A percentile compares a stretch with the other conserved stretches of the same genome.
Evolutionary conservation across 2,329 filamentous ascomycete genomes (phyloP).

Genomic region (Teratosphaeria nubilosa): DNA sequence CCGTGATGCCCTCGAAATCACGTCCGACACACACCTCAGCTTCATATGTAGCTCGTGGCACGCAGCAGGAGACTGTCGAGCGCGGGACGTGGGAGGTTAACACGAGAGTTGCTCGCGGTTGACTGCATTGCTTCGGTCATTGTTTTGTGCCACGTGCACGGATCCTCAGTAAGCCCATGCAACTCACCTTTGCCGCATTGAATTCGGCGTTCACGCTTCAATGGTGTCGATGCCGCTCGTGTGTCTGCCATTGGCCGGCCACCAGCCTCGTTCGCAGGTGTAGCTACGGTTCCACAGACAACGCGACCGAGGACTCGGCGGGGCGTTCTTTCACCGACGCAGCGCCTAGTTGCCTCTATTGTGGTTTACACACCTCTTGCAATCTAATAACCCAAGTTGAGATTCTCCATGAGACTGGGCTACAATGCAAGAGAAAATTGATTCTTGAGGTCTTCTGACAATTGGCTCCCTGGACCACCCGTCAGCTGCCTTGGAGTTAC

Average conservation of each 20-base stretch:
- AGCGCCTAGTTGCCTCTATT: not conserved
- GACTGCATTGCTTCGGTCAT: no score
- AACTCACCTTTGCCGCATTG: no score
- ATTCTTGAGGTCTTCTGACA: slow-evolving; percentile 23
- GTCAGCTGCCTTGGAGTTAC: not conserved
- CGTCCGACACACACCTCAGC: no score
- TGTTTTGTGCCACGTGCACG: no score
- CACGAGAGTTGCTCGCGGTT: no score
- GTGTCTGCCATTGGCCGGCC: not conserved
- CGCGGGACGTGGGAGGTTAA: no score
- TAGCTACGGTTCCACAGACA: not conserved
- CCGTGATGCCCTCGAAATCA: no score
- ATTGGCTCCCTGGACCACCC: slow-evolving; percentile 7
- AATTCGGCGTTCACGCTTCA: no score
- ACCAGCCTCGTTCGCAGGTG: not conserved
- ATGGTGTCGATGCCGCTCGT: not conserved
- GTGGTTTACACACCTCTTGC: slow-evolving; percentile 44
- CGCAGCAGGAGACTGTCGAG: no score
- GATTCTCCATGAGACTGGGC: slow-evolving; percentile 49
- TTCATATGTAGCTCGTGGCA: no score
- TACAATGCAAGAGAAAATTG: slow-evolving; percentile 61
- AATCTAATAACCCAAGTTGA: slow-evolving; percentile 57
- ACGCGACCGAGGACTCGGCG: not conserved
- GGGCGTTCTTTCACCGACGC: not conserved
- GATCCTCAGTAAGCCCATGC: no score